Evolutionary conservation across 805 yeast species (phyloP), one percentile per base, ranked within the genome.

Genomic region (Yarrowia hollandica): DNA sequence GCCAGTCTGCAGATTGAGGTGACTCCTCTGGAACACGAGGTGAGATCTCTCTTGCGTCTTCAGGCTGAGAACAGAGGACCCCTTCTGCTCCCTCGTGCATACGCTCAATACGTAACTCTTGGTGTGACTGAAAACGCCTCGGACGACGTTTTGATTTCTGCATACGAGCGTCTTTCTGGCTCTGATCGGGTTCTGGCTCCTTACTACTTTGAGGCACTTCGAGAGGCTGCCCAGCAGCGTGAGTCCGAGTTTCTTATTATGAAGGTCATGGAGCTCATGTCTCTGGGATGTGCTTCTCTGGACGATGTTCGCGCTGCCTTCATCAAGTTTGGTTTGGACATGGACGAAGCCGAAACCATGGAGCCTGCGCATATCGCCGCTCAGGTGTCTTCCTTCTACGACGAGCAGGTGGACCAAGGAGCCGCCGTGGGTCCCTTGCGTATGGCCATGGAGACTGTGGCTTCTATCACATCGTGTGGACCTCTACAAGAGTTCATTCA

Each of bases 161-260:
- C 81, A 35, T 86, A 79, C 66, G 75, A 78, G 18, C 66, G 69
- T 0, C 75, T 78, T 58, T 64, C 68, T 4, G 55, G 62, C 0
- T 60, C 74, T 50, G 88, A 85, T 67, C 77, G 80, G 0, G 67
- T 63, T 0, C 72, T 77, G 46, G 62, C 67, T 1, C 82, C 86
- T 0, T 68, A 73, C 30, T 85, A 84, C 63, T 78, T 82, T 64
- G 90, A 86, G 67, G 79, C 85, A 0, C 68, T 86, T 30, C 72
- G 70, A 6, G 77, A 71, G 35, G 73, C 85, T 34, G 79, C 86
- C 0, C 76, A 78, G n/a, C 64, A 71, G 0, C 75, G 82, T 59
- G 71, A 75, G 7, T 75, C 81, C 1, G 79, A 79, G 60, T 77
- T 74, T 39, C 67, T 85, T 23, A 75, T 75, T 58, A 65, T 72